phyloP scores from a whole-genome alignment of 2,329 filamentous ascomycete species.

The Curvularia hawaiiensis region DNA sequence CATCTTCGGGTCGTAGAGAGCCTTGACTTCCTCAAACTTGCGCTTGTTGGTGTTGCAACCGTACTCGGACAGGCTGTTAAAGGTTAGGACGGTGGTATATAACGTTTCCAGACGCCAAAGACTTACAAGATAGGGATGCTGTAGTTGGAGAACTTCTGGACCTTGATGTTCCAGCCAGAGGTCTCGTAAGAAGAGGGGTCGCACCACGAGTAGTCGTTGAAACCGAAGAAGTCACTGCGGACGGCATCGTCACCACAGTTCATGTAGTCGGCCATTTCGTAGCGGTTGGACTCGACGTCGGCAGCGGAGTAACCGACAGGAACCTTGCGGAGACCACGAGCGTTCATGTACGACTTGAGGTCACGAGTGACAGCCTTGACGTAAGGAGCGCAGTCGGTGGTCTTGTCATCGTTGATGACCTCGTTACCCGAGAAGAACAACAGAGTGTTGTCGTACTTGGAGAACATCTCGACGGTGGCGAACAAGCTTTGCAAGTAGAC shows the following conservation, averaged over 20 bases:
- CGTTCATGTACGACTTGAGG: slow-evolving; percentile 80
- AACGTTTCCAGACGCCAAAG: neutral
- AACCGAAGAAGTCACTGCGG: slow-evolving; percentile 86
- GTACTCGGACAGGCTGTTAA: slow-evolving; percentile 77
- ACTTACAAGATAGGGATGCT: slow-evolving; percentile 79
- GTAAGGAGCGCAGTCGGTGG: slow-evolving; percentile 71
- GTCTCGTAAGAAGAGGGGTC: slow-evolving; percentile 69
- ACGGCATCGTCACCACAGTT: slow-evolving; percentile 87
- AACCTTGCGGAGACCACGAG: slow-evolving; percentile 69
- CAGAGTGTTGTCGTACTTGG: slow-evolving; percentile 82
- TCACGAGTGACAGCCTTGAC: slow-evolving; percentile 75
- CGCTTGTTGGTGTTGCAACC: slow-evolving; percentile 86
- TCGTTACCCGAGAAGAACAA: slow-evolving; percentile 84
- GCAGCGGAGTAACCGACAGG: slow-evolving; percentile 84
- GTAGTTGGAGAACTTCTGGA: slow-evolving; percentile 84
- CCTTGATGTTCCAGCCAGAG: slow-evolving; percentile 87
- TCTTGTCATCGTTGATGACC: slow-evolving; percentile 70
- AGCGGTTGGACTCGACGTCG: slow-evolving; percentile 83
- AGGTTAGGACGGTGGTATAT: slow-evolving; percentile 18
- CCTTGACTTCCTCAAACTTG: slow-evolving; percentile 76
- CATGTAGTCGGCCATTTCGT: slow-evolving; percentile 88
- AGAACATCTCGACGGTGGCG: slow-evolving; percentile 84
- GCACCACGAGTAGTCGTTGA: slow-evolving; percentile 92
- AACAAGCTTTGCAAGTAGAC: slow-evolving; percentile 86
- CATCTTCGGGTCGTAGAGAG: slow-evolving; percentile 86